These are phyloP conservation scores for Endothia cerciana DNA, from an alignment of 2,329 filamentous ascomycete species.

Conservation along the genomic window DNA sequence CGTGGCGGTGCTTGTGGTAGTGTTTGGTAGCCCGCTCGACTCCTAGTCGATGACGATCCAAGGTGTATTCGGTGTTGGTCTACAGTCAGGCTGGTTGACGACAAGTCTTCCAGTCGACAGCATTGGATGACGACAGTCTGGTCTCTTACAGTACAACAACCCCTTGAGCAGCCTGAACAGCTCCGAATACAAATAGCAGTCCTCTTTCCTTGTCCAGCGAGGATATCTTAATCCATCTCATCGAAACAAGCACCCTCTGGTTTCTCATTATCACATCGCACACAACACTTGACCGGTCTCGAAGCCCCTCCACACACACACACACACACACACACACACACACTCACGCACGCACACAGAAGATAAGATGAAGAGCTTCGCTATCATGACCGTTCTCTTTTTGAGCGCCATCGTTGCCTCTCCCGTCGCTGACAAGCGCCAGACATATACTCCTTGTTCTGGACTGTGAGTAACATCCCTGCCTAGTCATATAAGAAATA, in stretches of 20 bases:
- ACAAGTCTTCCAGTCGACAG: not conserved
- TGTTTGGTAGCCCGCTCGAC: not conserved
- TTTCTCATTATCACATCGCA: not conserved
- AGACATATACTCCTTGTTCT: slow-evolving; percentile 46
- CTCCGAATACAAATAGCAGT: not conserved
- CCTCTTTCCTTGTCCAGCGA: not conserved
- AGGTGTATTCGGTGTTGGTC: not conserved
- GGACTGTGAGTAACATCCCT: slow-evolving; percentile 35
- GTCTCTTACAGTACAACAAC: not conserved
- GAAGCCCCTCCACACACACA: not conserved
- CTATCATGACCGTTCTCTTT: slow-evolving; percentile 22
- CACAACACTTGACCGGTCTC: not conserved
- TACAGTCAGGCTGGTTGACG: not conserved
- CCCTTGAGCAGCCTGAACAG: not conserved
- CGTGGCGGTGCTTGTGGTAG: not conserved
- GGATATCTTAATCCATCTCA: not conserved
- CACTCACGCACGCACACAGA: not conserved
- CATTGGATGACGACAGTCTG: slow-evolving; percentile 1
- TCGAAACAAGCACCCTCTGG: not conserved
- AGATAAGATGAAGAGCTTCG: slow-evolving; percentile 26
- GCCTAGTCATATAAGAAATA: not conserved
- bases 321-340: too few species aligned
- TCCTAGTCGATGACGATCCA: slow-evolving; percentile 3
- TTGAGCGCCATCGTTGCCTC: slow-evolving; percentile 27
- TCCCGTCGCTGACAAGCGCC: slow-evolving; percentile 41